A percentile compares a stretch with the other conserved stretches of the same genome.
These are phyloP conservation scores for Drechslerella coelobrocha DNA, from an alignment of 2,329 filamentous ascomycete genomes.

Conservation along the genomic window DNA sequence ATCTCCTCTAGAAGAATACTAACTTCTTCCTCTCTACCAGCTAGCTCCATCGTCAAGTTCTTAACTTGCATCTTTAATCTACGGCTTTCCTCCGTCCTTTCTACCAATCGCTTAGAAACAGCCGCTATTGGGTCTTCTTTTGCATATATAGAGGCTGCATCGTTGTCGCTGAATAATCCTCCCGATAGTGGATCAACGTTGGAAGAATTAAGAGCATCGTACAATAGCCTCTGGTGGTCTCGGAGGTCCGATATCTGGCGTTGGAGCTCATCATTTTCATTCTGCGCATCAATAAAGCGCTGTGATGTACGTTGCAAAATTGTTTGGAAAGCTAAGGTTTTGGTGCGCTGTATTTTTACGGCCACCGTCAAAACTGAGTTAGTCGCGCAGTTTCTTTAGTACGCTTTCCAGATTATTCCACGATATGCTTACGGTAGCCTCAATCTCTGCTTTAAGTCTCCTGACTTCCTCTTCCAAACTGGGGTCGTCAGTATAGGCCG, in stretches of 20 bases:
- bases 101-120: not conserved
- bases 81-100: conserved; percentile 14
- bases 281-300: conserved; percentile 25
- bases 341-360: conserved; percentile 9
- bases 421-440: conserved; percentile 4
- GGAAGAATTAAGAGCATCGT: conserved; percentile 3
- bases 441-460: conserved; percentile 6
- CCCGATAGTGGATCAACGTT: not conserved
- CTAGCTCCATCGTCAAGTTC: conserved; percentile 19
- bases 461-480: conserved; percentile 10
- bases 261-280: conserved; percentile 31
- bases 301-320: conserved; percentile 42
- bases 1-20: conserved; percentile 20
- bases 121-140: not conserved
- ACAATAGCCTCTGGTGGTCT: conserved; percentile 34
- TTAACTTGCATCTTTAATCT: conserved; percentile 32
- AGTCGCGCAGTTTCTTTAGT: too few species aligned
- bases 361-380: not conserved
- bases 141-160: not conserved
- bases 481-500: not conserved
- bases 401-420: not conserved
- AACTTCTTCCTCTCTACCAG: conserved; percentile 24
- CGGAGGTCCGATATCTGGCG: conserved; percentile 26
- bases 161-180: too few species aligned
- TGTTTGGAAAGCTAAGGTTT: conserved; percentile 25